These are phyloP conservation scores for Plenodomus biglobosus DNA, from an alignment of 2,329 filamentous ascomycete species.

Conservation along the genomic window DNA sequence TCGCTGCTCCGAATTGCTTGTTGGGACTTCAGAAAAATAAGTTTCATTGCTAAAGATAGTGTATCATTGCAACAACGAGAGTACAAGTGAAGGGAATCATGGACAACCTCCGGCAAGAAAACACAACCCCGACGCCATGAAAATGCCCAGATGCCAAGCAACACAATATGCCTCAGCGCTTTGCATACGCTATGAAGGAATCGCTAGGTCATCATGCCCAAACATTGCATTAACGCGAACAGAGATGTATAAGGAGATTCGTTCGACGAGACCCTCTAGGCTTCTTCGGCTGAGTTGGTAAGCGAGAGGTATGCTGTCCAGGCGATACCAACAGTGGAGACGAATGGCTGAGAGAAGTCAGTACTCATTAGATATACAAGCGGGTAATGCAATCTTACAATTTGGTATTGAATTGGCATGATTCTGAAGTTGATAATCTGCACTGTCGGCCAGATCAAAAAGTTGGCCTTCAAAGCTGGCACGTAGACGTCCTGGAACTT, in stretches of 20 bases:
- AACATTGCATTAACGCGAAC: constrained; percentile 12
- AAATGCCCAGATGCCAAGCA: constrained; percentile 25
- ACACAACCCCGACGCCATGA: constrained; percentile 16
- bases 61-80: constrained; percentile 14
- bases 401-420: constrained; percentile 93
- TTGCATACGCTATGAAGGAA: not conserved
- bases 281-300: constrained; percentile 81
- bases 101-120: constrained; percentile 6
- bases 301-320: constrained; percentile 97
- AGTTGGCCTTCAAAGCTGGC: constrained; percentile 94
- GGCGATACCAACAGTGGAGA: constrained; percentile 91
- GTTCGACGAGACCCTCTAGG: constrained; percentile 27
- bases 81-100: constrained; percentile 4
- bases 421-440: constrained; percentile 96
- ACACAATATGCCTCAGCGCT: constrained; percentile 18
- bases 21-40: not conserved
- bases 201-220: constrained; percentile 8
- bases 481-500: constrained; percentile 95
- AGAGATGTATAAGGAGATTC: constrained; percentile 20
- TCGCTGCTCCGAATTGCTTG: not conserved
- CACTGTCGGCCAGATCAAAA: constrained; percentile 89
- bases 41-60: not conserved
- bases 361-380: constrained; percentile 1
- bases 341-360: constrained; percentile 70
- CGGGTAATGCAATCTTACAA: constrained; percentile 64